Conservation (phyloP, 192 early-diverging fungal genomes). For the Lunasporangiospora selenospora region DNA sequence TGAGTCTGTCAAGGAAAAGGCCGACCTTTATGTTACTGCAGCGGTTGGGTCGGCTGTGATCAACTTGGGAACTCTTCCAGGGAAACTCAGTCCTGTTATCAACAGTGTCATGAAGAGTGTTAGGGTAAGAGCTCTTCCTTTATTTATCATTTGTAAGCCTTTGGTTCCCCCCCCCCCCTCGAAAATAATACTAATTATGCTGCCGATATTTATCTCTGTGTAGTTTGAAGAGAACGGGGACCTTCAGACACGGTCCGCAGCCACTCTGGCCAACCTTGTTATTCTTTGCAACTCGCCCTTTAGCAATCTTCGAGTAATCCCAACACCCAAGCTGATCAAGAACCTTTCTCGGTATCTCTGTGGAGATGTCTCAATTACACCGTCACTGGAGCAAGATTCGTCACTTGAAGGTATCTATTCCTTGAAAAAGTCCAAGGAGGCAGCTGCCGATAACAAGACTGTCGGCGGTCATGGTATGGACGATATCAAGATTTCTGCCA, state of each 20-base stretch:
- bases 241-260: slow-evolving; percentile 60
- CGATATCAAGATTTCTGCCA: slow-evolving; percentile 30
- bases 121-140: slow-evolving; percentile 66
- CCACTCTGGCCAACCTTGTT: slow-evolving; percentile 59
- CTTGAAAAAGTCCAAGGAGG: slow-evolving; percentile 56
- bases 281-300: slow-evolving; percentile 53
- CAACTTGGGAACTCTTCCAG: slow-evolving; percentile 75
- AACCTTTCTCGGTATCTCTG: slow-evolving; percentile 89
- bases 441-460: slow-evolving; percentile 18
- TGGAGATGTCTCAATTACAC: slow-evolving; percentile 76
- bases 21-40: slow-evolving; percentile 73
- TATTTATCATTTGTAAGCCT: not conserved
- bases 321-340: slow-evolving; percentile 87
- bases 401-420: slow-evolving; percentile 56
- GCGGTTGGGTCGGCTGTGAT: slow-evolving; percentile 84
- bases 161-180: not conserved
- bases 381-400: slow-evolving; percentile 62
- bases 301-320: slow-evolving; percentile 49
- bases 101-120: slow-evolving; percentile 88
- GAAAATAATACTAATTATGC: not conserved
- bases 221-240: slow-evolving; percentile 69
- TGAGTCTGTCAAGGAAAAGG: slow-evolving; percentile 65
- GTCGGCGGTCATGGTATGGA: slow-evolving; percentile 48
- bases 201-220: not conserved
- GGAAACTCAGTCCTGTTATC: slow-evolving; percentile 85